phyloP scores from a whole-genome alignment of 2,329 filamentous ascomycete species.

The Phyllosticta citrichinensis region DNA sequence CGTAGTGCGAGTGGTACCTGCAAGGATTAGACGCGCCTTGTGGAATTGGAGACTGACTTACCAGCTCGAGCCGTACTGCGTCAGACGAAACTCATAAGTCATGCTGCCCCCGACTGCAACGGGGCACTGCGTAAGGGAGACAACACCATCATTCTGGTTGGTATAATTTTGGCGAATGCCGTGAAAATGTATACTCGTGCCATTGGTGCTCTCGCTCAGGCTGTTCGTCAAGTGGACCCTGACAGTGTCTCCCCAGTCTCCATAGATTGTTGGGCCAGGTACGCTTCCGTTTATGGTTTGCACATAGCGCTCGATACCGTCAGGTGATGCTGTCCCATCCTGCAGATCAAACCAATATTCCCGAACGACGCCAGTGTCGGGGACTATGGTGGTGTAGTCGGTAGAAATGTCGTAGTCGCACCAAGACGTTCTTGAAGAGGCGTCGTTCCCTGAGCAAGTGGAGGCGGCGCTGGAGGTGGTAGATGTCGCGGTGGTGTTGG shows the following conservation, averaged over 20 bases:
- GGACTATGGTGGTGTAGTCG: conserved; percentile 42
- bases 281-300: conserved; percentile 7
- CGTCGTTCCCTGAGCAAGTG: conserved; percentile 6
- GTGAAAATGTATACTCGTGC: conserved; percentile 54
- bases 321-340: conserved; percentile 43
- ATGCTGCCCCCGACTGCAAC: conserved; percentile 17
- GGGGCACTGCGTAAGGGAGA: conserved; percentile 34
- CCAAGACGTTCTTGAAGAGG: conserved; percentile 23
- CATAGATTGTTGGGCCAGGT: conserved; percentile 6
- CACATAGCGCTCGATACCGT: conserved; percentile 40
- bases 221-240: conserved; percentile 40
- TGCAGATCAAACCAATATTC: conserved; percentile 46
- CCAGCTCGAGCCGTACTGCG: conserved; percentile 25
- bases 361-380: conserved; percentile 46
- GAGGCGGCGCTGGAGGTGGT: not conserved
- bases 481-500: not conserved
- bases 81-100: conserved; percentile 46
- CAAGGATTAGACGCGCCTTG: not conserved
- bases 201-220: conserved; percentile 37
- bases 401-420: conserved; percentile 41
- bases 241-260: conserved; percentile 39
- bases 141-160: conserved; percentile 48
- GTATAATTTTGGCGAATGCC: conserved; percentile 48
- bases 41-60: not conserved
- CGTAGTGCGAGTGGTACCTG: conserved; percentile 21